A percentile compares a stretch with the other conserved stretches of the same genome.
phyloP scores from a whole-genome alignment of 768 basidiomycete genomes.

The Mycena crocata region DNA sequence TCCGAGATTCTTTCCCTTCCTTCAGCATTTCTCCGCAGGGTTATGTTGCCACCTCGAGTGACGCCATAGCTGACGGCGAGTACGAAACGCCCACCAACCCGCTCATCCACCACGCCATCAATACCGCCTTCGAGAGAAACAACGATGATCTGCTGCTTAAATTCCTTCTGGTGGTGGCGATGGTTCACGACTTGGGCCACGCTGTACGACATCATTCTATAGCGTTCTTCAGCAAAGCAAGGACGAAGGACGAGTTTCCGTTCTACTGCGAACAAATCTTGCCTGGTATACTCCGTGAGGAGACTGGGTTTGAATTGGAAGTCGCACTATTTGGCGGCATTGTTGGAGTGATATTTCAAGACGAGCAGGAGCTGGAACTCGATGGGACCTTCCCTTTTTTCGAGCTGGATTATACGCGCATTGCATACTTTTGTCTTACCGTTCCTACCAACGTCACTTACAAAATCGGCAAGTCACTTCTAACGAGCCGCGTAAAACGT shows the following conservation, averaged over 20 bases:
- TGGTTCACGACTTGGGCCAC: neutral
- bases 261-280: neutral
- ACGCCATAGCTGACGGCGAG: no score
- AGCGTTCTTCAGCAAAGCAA: neutral
- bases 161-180: neutral
- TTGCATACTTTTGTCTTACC: neutral
- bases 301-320: neutral
- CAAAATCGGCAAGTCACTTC: neutral
- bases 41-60: neutral
- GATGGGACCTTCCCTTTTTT: neutral
- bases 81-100: neutral
- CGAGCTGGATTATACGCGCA: neutral
- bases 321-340: neutral
- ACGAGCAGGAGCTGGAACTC: no score
- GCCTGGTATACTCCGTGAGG: neutral
- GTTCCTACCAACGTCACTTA: neutral
- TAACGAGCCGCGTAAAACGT: no score
- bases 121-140: neutral
- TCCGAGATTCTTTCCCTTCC: neutral
- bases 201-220: neutral
- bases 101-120: neutral
- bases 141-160: neutral
- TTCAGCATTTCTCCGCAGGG: neutral
- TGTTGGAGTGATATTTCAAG: neutral
- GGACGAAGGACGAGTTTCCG: neutral